Evolutionary conservation across 1,139 yeast genomes (phyloP).

Genomic region (Yamadazyma sp.): DNA sequence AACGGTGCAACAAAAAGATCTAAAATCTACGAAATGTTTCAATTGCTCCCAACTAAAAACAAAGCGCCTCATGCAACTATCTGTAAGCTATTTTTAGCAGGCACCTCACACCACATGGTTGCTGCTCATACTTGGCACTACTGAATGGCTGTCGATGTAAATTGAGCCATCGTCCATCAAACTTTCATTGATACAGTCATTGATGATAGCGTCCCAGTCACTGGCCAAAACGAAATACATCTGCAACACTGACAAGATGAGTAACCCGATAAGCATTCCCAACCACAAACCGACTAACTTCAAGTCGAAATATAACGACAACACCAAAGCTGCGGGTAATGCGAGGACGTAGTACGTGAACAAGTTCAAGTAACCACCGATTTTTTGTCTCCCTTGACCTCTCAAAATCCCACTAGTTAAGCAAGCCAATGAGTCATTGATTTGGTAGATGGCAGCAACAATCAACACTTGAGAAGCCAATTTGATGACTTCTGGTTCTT

Average conservation of each 20-base stretch:
- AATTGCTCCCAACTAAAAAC: too few species aligned
- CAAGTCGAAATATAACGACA: conserved; percentile 48
- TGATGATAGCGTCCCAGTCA: conserved; percentile 58
- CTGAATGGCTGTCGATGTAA: conserved; percentile 31
- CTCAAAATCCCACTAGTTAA: conserved; percentile 59
- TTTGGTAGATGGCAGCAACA: conserved; percentile 58
- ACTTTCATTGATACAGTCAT: conserved; percentile 42
- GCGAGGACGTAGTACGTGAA: conserved; percentile 60
- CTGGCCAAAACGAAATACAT: conserved; percentile 45
- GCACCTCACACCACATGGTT: conserved; percentile 17
- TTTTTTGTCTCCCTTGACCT: conserved; percentile 68
- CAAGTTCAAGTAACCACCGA: conserved; percentile 58
- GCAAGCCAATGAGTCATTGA: conserved; percentile 56
- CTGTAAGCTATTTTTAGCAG: not conserved
- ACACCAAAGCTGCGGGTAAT: conserved; percentile 54
- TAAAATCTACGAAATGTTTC: too few species aligned
- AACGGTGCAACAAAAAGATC: too few species aligned
- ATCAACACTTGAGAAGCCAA: conserved; percentile 54
- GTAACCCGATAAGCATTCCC: conserved; percentile 58
- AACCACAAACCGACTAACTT: conserved; percentile 60
- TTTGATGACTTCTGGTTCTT: conserved; percentile 47
- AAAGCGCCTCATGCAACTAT: not conserved
- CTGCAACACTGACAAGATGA: conserved; percentile 47
- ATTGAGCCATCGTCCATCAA: conserved; percentile 36
- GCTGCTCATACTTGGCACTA: conserved; percentile 36